Evolutionary conservation across 768 basidiomycete genomes (phyloP).

Genomic region (Auricularia cornea): DNA sequence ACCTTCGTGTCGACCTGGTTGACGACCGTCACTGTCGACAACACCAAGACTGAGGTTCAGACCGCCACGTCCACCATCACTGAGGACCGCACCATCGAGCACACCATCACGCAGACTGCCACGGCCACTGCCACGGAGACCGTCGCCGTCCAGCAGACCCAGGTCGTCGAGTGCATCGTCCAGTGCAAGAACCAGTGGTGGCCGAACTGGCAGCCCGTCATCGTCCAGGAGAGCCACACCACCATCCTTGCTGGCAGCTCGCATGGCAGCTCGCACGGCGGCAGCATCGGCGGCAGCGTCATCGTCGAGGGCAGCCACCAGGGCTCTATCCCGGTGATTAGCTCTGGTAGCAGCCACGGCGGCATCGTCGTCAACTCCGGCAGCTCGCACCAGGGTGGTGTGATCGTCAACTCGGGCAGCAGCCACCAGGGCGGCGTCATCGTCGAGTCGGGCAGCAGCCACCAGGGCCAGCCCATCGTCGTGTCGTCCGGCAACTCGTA

Average conservation of each 20-base stretch:
- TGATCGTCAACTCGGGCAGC: background rate
- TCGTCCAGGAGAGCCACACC: background rate
- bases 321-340: background rate
- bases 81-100: constrained; percentile 37
- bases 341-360: background rate
- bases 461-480: background rate
- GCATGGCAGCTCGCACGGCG: background rate
- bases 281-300: background rate
- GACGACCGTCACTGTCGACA: constrained; percentile 15
- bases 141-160: constrained; percentile 37
- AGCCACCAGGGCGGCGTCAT: background rate
- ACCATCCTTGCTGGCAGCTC: background rate
- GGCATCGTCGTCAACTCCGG: background rate
- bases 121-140: constrained; percentile 35
- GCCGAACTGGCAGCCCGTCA: constrained; percentile 8
- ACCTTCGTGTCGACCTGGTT: constrained; percentile 26
- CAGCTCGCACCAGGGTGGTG: background rate
- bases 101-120: constrained; percentile 30
- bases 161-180: constrained; percentile 7
- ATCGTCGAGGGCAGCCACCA: background rate
- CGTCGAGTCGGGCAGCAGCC: background rate
- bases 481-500: background rate
- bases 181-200: constrained; percentile 55
- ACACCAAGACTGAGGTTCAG: constrained; percentile 40
- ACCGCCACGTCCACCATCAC: constrained; percentile 48